These are phyloP conservation scores for Termitomyces sp. DNA, from an alignment of 768 basidiomycete species.

Conservation along the genomic window DNA sequence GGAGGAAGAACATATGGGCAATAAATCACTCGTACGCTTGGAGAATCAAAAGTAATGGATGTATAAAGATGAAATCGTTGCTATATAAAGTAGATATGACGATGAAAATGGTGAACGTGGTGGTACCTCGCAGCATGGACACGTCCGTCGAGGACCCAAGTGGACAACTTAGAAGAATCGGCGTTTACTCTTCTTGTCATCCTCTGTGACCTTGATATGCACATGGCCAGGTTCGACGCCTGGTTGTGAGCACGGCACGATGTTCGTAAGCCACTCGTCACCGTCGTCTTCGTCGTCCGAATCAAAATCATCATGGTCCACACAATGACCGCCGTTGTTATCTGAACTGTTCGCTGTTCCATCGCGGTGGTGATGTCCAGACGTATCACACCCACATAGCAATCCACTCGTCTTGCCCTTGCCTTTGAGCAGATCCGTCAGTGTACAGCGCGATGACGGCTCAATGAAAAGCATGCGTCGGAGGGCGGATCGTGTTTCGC, in stretches of 20 bases:
- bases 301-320: constrained; percentile 61
- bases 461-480: constrained; percentile 94
- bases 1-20: neutral
- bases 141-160: neutral
- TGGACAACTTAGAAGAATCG: constrained; percentile 57
- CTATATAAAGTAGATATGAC: constrained; percentile 1
- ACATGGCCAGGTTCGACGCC: constrained; percentile 46
- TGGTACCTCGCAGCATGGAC: neutral
- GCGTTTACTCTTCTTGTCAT: constrained; percentile 75
- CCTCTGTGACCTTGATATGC: constrained; percentile 69
- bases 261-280: constrained; percentile 81
- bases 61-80: constrained; percentile 7
- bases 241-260: constrained; percentile 58
- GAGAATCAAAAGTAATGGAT: constrained; percentile 3
- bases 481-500: constrained; percentile 85
- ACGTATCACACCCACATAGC: constrained; percentile 68
- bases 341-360: constrained; percentile 11
- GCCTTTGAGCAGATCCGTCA: constrained; percentile 87
- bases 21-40: constrained; percentile 9
- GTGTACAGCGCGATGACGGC: constrained; percentile 81
- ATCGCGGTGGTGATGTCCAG: constrained; percentile 4
- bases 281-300: constrained; percentile 72
- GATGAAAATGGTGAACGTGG: neutral
- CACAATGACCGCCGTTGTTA: constrained; percentile 34
- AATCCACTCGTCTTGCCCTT: constrained; percentile 68